Evolutionary conservation across 2,329 filamentous ascomycete genomes (phyloP), one percentile per base, ranked within the genome.

Genomic region (Fusarium sp.): DNA sequence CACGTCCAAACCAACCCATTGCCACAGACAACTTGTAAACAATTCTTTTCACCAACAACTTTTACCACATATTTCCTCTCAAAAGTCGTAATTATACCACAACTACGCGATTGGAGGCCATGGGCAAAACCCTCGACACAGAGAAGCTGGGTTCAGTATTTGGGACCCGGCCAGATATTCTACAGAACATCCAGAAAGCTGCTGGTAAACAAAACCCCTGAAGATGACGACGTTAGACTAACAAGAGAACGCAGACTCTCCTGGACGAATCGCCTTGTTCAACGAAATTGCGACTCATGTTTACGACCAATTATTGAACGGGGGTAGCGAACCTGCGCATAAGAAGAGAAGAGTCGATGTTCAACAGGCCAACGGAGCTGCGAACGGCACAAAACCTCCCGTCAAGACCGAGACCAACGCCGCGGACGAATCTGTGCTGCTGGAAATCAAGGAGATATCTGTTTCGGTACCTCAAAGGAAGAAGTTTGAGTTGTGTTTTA

Each of bases 381-480:
- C 57, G 20, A 71, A 69, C 49, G 60, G 65, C 56, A 53, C 67
- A 51, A 62, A 53, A 17, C 56, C 71, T 40, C 72, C 69, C 43
- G 69, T 62, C 52, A 51, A 65, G 65, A 32, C 46, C 36, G 49
- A 63, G 21, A 59, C 77, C 23, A 81, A 81, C 48, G 81, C 84
- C 1, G 79, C 80, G 3, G 77, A 80, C 7, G 87, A 89, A 68
- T 71, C 80, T 8, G 77, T 89, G 0, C 76, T 89, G 24, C 79
- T 90, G 19, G 85, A 86, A 65, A 81, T 91, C 60, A 89, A 88
- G 75, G 89, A 90, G 43, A 88, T 91, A 20, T 91, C 88, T 0
- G 82, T 91, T n/a, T 86, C 87, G 1, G 82, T 90, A 6, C 89
- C 89, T 0, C 87, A 89, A 77, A 82, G 89, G 65, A 91, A 91